A percentile compares a stretch with the other conserved stretches of the same genome.
Conservation (phyloP, 139 green algal species). For the Gonium pectorale region DNA sequence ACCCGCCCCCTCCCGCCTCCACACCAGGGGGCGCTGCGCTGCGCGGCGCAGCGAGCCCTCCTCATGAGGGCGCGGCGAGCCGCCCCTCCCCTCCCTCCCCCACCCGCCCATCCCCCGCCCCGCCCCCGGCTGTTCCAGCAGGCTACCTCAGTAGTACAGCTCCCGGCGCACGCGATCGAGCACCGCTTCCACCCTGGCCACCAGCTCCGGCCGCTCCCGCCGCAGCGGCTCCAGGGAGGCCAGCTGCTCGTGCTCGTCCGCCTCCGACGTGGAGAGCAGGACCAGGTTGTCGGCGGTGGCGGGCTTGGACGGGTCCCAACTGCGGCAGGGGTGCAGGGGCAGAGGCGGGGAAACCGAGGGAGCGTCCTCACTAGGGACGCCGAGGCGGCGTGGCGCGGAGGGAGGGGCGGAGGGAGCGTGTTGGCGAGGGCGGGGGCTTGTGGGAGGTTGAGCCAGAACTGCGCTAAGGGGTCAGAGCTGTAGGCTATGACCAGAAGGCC, state of each 20-base stretch:
- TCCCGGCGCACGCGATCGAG: conserved; percentile 52
- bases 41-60: no score
- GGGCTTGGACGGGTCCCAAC: conserved; percentile 70
- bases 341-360: background rate
- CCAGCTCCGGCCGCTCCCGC: conserved; percentile 50
- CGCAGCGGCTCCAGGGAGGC: background rate
- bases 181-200: conserved; percentile 44
- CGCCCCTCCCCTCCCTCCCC: no score
- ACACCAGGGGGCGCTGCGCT: no score
- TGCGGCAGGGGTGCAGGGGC: conserved; percentile 13
- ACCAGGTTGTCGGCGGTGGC: conserved; percentile 91
- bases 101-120: background rate
- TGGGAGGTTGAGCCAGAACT: no score
- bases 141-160: conserved; percentile 27
- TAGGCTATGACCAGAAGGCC: no score
- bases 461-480: no score
- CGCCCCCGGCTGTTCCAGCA: background rate
- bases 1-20: no score
- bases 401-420: no score
- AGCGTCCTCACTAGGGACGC: no score
- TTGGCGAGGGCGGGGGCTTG: no score
- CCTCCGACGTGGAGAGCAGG: conserved; percentile 85
- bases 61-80: no score
- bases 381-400: no score
- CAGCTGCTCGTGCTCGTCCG: conserved; percentile 75